phyloP scores from a whole-genome alignment of 768 basidiomycete genomes.

The Podaxis carcinomalis region DNA sequence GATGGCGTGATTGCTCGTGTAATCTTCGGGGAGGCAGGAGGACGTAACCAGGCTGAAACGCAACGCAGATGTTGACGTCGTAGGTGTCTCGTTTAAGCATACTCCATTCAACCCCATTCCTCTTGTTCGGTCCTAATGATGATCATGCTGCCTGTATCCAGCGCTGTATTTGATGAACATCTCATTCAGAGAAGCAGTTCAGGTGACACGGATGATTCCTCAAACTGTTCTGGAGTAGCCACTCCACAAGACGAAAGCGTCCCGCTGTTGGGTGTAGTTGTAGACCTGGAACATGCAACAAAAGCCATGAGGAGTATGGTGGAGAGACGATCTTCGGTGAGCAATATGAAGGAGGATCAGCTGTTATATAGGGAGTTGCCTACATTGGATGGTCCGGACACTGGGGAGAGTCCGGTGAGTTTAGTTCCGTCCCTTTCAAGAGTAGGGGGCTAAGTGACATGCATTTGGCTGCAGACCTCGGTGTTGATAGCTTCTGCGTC shows the following conservation, averaged over 20 bases:
- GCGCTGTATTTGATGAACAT: conserved; percentile 5
- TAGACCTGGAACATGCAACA: background rate
- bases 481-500: background rate
- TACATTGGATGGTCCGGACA: too few relatives aligned
- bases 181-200: conserved; percentile 8
- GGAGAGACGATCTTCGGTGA: too few relatives aligned
- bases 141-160: background rate
- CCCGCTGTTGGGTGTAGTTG: background rate
- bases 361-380: background rate
- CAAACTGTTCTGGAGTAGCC: background rate
- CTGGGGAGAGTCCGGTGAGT: too few relatives aligned
- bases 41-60: background rate
- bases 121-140: background rate
- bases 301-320: background rate
- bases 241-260: conserved; percentile 1
- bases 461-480: background rate
- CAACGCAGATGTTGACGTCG: background rate
- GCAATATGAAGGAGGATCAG: background rate
- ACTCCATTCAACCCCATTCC: background rate
- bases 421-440: too few relatives aligned
- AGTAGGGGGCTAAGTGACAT: background rate
- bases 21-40: background rate
- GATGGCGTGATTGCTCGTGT: background rate
- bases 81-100: background rate
- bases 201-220: conserved; percentile 4